phyloP scores from a whole-genome alignment of 164 flowering plant genomes.

The Umbellularia californica region DNA sequence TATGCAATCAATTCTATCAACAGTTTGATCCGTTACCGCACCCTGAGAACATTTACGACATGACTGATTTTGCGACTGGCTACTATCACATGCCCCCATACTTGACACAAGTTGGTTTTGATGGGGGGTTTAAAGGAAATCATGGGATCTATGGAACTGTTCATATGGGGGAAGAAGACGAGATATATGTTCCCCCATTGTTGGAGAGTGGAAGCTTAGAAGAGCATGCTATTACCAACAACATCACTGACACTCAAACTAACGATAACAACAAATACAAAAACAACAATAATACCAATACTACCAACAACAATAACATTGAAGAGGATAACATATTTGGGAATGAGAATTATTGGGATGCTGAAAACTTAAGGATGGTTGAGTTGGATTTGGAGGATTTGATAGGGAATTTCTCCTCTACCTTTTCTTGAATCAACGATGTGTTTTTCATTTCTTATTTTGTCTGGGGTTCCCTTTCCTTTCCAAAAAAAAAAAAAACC shows the following conservation, averaged over 20 bases:
- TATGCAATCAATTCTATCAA: constrained; percentile 15
- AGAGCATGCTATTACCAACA: constrained; percentile 20
- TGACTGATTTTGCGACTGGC: constrained; percentile 8
- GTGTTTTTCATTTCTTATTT: too few species aligned
- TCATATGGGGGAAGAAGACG: constrained; percentile 1
- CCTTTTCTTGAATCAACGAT: neutral
- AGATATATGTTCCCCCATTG: too few species aligned
- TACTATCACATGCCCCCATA: constrained; percentile 27
- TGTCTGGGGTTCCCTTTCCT: neutral
- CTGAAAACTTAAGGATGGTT: constrained; percentile 52
- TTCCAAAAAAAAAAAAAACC: too few species aligned
- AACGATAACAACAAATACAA: constrained; percentile 15
- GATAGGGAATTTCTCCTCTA: constrained; percentile 64
- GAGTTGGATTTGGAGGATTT: constrained; percentile 82
- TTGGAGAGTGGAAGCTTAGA: constrained; percentile 30
- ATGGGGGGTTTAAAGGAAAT: constrained; percentile 1
- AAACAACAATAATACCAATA: constrained; percentile 17
- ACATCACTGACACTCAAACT: constrained; percentile 4
- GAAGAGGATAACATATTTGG: too few species aligned
- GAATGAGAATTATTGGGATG: constrained; percentile 43
- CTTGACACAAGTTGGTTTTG: constrained; percentile 27
- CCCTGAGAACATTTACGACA: constrained; percentile 12
- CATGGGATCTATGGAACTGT: constrained; percentile 28
- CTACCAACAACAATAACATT: constrained; percentile 18
- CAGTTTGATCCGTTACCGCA: constrained; percentile 24